Base-by-base conservation (phyloP, 2,329 filamentous ascomycete genomes). In the Fusarium guadeloupense region DNA sequence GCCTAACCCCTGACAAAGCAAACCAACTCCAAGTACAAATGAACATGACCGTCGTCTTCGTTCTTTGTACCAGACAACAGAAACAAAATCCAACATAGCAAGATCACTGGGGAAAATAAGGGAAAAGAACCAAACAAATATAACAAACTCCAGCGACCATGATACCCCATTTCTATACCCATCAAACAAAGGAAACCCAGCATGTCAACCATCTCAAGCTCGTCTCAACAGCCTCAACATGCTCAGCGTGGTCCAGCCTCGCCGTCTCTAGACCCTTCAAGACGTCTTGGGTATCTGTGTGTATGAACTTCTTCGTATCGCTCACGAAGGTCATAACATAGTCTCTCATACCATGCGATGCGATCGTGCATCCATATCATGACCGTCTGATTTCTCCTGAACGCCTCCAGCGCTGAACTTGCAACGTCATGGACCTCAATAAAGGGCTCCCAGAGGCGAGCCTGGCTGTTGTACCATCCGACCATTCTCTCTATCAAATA, bases 271-370 rank as follows among this genome's bases (percentile, higher is more conserved):
- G 10, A 31, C 3, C 14, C 28, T n/a, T 31, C 13, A n/a, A 5
- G 4, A 31, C 13, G 6, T 31, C 28, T 5, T 6, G 12, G 7
- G 14, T 7, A n/a, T 6, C n/a, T 31, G 13, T 31, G 13, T 10
- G 13, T 33, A 21, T 53, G 12, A 19, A 3, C 10, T 6, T 33
- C 31, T 6, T 48, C 19, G 6, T 56, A 60, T 4, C 40, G 6
- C 17, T 25, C 16, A 13, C 38, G 38, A 16, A 64, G 23, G 3
- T 9, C 21, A 19, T 26, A 23, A 13, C 16, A 0, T n/a, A n/a
- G n/a, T 21, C 10, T 46, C 28, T 57, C 51, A 30, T 61, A 61
- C 25, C 34, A 49, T 16, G 50, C 46, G 37, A 64, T 33, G n/a
- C 56, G 55, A 20, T 43, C 42, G 17, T 31, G 37, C 46, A 53